Base-by-base conservation (phyloP, 306 rosid species). In the Dryas octopetala region DNA sequence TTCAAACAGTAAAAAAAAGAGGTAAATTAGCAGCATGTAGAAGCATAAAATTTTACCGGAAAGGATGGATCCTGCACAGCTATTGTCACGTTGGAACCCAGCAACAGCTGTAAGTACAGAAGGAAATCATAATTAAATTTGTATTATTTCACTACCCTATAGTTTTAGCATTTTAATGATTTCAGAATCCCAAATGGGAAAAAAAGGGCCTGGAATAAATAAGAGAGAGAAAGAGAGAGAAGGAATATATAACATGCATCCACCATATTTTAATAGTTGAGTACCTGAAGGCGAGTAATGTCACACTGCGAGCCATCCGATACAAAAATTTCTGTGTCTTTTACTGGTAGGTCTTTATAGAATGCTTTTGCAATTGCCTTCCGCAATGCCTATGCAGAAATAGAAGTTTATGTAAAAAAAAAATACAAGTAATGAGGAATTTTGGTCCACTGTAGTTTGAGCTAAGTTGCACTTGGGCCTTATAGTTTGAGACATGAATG, bases 301-400 rank as follows among this genome's bases (percentile, higher is more conserved):
- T 91, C 97, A 80, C 97, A 84, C 66, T 91, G 90, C 46, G 97
- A 85, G 11, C 97, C 94, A 80, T 89, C 97, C 61, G 97, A 85
- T 67, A 91, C 85, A 82, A 89, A 89, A 84, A 89, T 83, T 51
- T 91, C 94, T 0, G 82, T 60, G 62, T 78, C 83, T 72, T 87
- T 84, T 67, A 91, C 84, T 11, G 70, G 87, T 57, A 81, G 66
- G 75, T 85, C 84, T 69, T 74, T 81, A 79, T 89, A 87, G 61
- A 87, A 76, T 70, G 62, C 43, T 71, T 77, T 75, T 45, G 86
- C 78, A 81, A 91, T 87, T 82, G 87, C 94, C 71, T 84, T 79
- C 81, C 97, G 84, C 77, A 91, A 46, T 50, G 84, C 81, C 97
- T 91, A 78, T 57, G 7, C 11, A 12, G 73, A 46, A 13, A 12